phyloP scores from a whole-genome alignment of 1,139 yeast genomes.

The Debaryomyces udenii region DNA sequence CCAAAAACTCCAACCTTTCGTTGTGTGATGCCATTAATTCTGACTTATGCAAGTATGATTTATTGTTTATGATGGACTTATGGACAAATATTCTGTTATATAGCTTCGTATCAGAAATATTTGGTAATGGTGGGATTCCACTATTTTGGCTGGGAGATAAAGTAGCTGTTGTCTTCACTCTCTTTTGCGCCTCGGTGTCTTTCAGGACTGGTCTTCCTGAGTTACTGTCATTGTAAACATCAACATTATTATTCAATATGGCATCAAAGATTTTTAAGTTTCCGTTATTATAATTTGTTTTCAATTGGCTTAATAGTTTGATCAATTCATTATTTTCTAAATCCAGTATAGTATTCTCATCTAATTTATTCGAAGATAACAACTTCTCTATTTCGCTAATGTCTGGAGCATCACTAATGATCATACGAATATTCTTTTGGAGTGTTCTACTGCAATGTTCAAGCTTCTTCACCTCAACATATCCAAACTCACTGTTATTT shows the following conservation, averaged over 20 bases:
- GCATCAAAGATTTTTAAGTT: slow-evolving; percentile 53
- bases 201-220: neutral
- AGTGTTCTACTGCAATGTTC: slow-evolving; percentile 47
- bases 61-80: slow-evolving; percentile 67
- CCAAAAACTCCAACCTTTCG: slow-evolving; percentile 90
- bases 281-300: slow-evolving; percentile 52
- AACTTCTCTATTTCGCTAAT: slow-evolving; percentile 41
- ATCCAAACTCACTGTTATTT: slow-evolving; percentile 27
- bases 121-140: slow-evolving; percentile 65
- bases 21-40: slow-evolving; percentile 71
- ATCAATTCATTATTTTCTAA: slow-evolving; percentile 57
- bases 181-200: neutral
- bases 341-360: slow-evolving; percentile 47
- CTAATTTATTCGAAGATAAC: slow-evolving; percentile 26
- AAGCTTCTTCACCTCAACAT: slow-evolving; percentile 42
- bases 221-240: slow-evolving; percentile 2
- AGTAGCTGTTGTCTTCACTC: slow-evolving; percentile 2
- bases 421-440: slow-evolving; percentile 54
- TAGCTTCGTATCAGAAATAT: slow-evolving; percentile 60
- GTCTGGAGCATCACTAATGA: slow-evolving; percentile 59
- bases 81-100: slow-evolving; percentile 79
- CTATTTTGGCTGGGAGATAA: slow-evolving; percentile 14
- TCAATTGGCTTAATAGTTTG: slow-evolving; percentile 60
- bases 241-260: slow-evolving; percentile 31
- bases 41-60: slow-evolving; percentile 54